Base-by-base conservation (phyloP, 345 rosid genomes). In the Acer negundo region DNA sequence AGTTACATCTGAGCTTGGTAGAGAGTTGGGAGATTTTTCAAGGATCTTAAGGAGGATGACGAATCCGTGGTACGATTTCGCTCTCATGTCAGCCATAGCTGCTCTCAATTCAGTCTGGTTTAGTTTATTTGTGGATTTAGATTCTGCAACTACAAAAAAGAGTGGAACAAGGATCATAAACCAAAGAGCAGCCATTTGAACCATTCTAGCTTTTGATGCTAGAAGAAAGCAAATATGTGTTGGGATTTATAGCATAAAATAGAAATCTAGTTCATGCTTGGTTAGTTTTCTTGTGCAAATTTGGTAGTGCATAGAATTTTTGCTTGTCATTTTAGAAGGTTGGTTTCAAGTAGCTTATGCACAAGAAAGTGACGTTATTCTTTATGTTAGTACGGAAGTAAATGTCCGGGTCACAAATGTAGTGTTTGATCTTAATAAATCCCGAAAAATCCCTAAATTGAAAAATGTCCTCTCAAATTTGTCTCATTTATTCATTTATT, bases 1-100 rank as follows among this genome's bases (percentile, higher is more conserved):
- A 55, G 86, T 86, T 35, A 73, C 61, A 7, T 80, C 82, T 2
- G 80, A 72, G 38, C 64, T 69, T 6, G 7, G 81, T 2, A 81
- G 24, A 0, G 74, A 38, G 40, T 77, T 6, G 7, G 78, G 72
- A 2, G 63, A 58, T 28, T 70, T 10, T 17, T 23, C 68, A 0
- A 88, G 71, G 38, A 83, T 74, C 79, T 82, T 79, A 8, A 86
- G 91, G 72, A 86, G 85, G 66, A 85, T 82, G 58, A 82, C 88
- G 20, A 85, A 86, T 17, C 83, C 90, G 7, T 82, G 82, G 82
- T 82, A 86, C 38, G 85, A 82, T 73, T 69, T 62, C 4, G 74
- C 64, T 73, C 86, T 78, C 90, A 79, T 88, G 74, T 82, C 75
- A 40, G 78, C 73, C 31, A 82, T 75, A 71, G 88, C 87, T 5